Conservation (phyloP, 768 basidiomycete species). For the Lactarius evosmus region DNA sequence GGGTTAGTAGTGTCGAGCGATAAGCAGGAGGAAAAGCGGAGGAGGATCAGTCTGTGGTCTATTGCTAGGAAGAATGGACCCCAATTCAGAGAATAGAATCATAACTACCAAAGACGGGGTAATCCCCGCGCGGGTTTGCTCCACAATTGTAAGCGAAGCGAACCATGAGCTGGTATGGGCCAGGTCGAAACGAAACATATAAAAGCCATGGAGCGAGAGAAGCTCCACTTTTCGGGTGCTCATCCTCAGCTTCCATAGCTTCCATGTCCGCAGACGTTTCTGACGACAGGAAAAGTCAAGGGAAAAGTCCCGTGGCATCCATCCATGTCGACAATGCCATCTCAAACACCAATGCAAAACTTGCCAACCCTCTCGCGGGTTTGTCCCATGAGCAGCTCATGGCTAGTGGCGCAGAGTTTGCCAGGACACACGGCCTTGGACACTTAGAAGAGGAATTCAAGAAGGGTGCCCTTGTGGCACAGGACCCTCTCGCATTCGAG, state of each 20-base stretch:
- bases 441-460: conserved; percentile 44
- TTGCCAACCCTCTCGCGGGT: conserved; percentile 58
- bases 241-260: conserved; percentile 1
- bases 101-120: not conserved
- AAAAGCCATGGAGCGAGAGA: conserved; percentile 17
- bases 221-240: not conserved
- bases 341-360: conserved; percentile 43
- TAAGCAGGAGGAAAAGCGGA: not conserved
- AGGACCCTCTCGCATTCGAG: conserved; percentile 53
- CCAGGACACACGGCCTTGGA: conserved; percentile 40
- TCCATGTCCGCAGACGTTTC: conserved; percentile 21
- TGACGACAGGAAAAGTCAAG: conserved; percentile 17
- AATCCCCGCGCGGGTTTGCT: not conserved
- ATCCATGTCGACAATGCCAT: conserved; percentile 37
- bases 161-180: not conserved
- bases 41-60: not conserved
- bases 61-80: not conserved
- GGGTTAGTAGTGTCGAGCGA: not conserved
- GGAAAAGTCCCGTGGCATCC: conserved; percentile 27
- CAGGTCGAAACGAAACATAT: conserved; percentile 3
- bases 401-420: conserved; percentile 58
- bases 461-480: conserved; percentile 74
- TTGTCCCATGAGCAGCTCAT: conserved; percentile 59
- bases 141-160: conserved; percentile 11
- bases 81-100: not conserved